Evolutionary conservation across 352 stramenopile species (phyloP).

Genomic region (Phytophthora litchii): DNA sequence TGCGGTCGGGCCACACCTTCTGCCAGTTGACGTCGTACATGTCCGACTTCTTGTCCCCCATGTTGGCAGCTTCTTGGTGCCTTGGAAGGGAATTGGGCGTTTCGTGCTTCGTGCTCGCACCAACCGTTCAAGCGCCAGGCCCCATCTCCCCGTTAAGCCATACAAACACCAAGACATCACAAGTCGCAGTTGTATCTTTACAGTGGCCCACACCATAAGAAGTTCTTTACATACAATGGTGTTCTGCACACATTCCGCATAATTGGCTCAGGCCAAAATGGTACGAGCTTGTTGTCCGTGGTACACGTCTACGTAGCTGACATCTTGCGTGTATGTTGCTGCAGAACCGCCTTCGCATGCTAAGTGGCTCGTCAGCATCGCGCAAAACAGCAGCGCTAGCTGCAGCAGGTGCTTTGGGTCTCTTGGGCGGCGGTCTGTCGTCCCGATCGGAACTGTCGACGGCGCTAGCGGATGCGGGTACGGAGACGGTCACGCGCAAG

Average conservation of each 20-base stretch:
- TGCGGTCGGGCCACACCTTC: constrained; percentile 89
- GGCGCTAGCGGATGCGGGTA: constrained; percentile 9
- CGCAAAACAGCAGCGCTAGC: constrained; percentile 35
- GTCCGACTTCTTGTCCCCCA: constrained; percentile 74
- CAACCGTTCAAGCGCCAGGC: constrained; percentile 22
- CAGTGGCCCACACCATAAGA: constrained; percentile 8
- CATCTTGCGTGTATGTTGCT: not conserved
- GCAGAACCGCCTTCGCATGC: constrained; percentile 45
- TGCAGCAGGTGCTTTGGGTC: constrained; percentile 41
- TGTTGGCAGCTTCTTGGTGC: constrained; percentile 17
- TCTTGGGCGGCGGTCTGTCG: constrained; percentile 37
- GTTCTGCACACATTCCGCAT: not conserved
- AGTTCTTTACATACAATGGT: not conserved
- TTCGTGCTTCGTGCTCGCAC: constrained; percentile 12
- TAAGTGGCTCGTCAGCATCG: constrained; percentile 16
- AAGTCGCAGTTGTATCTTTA: constrained; percentile 33
- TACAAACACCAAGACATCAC: constrained; percentile 24
- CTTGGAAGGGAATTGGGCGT: constrained; percentile 14
- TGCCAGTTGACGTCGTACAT: constrained; percentile 91
- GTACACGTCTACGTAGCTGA: not conserved
- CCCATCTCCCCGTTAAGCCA: constrained; percentile 7
- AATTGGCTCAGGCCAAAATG: constrained; percentile 15
- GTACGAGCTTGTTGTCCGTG: not conserved
- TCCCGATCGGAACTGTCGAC: constrained; percentile 18
- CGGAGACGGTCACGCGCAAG: constrained; percentile 10